Evolutionary conservation across 352 stramenopile genomes (phyloP).

Genomic region (Pythium scleroteichum): DNA sequence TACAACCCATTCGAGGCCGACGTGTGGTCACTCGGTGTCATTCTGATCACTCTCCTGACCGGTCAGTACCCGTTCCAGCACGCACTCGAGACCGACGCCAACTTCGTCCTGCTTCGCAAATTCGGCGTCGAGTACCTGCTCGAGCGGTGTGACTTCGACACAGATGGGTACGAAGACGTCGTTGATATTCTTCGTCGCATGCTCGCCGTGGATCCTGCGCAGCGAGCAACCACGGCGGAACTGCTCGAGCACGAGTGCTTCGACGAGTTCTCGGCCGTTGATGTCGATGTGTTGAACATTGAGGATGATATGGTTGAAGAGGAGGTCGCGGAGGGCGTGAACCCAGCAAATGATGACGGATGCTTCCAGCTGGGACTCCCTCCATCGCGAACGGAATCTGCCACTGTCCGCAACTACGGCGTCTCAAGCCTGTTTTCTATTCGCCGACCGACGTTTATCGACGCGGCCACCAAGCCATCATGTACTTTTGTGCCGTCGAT

Average conservation of each 20-base stretch:
- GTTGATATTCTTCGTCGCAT: constrained; percentile 58
- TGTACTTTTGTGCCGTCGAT: constrained; percentile 23
- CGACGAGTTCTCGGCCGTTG: constrained; percentile 19
- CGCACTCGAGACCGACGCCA: constrained; percentile 48
- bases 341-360: constrained; percentile 2
- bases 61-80: constrained; percentile 67
- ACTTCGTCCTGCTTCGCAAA: constrained; percentile 56
- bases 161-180: constrained; percentile 34
- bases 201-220: constrained; percentile 48
- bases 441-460: constrained; percentile 17
- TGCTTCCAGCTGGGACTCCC: not conserved
- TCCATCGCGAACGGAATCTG: not conserved
- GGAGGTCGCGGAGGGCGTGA: constrained; percentile 1
- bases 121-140: constrained; percentile 69
- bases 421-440: constrained; percentile 5
- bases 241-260: constrained; percentile 49
- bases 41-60: constrained; percentile 74
- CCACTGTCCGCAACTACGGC: not conserved
- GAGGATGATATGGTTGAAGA: not conserved
- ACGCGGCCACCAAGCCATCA: constrained; percentile 15
- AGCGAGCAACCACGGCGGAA: constrained; percentile 42
- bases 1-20: constrained; percentile 72
- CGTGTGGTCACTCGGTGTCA: constrained; percentile 82
- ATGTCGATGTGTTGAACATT: not conserved
- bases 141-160: constrained; percentile 65